Evolutionary conservation across 306 rosid genomes (phyloP).

Genomic region (Malus sieversii): DNA sequence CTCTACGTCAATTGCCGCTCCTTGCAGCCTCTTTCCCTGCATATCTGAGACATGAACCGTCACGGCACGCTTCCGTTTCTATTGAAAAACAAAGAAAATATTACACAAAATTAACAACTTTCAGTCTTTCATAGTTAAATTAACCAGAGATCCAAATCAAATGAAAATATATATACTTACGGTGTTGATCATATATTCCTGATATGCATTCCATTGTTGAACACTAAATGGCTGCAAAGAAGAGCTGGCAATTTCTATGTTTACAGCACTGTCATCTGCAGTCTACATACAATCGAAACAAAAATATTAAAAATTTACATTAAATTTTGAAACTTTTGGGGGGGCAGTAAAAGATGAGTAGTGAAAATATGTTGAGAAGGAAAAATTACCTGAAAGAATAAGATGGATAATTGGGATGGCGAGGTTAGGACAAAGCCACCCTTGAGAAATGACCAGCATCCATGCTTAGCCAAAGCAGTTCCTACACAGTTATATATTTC

Average conservation of each 20-base stretch:
- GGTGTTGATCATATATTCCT: conserved; percentile 55
- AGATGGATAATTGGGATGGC: conserved; percentile 34
- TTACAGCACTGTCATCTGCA: conserved; percentile 27
- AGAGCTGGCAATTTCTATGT: conserved; percentile 42
- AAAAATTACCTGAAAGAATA: conserved; percentile 50
- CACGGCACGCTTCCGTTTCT: conserved; percentile 72
- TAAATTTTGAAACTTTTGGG: neutral
- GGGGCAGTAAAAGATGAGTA: neutral
- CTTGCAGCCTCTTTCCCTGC: conserved; percentile 49
- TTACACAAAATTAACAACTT: neutral
- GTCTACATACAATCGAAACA: conserved; percentile 24
- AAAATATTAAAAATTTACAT: neutral
- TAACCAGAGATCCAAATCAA: neutral
- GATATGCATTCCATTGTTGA: conserved; percentile 65
- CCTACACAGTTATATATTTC: conserved; percentile 50
- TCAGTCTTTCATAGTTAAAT: neutral
- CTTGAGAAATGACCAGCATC: conserved; percentile 94
- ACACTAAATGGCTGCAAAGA: conserved; percentile 72
- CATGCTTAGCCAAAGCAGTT: conserved; percentile 57
- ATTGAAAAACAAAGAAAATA: neutral
- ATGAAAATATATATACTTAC: conserved; percentile 28
- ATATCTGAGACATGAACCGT: conserved; percentile 64
- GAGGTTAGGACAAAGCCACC: conserved; percentile 67
- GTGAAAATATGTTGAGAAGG: neutral
- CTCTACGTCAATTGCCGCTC: conserved; percentile 38